Base-by-base conservation (phyloP, 441 rosid genomes). In the Mallotus repandus region DNA sequence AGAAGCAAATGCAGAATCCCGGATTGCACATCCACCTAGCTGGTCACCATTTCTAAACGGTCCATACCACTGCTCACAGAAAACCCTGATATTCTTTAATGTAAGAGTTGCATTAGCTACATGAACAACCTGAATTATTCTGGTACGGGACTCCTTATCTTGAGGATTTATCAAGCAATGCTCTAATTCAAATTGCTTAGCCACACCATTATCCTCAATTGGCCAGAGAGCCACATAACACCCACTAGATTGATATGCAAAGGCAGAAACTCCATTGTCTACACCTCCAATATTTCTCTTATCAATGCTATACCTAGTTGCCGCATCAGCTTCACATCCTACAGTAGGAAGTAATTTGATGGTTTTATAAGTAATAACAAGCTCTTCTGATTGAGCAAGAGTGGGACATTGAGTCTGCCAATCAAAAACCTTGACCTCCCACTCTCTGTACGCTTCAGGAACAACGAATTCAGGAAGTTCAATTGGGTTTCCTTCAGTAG, bases 341-440 rank as follows among this genome's bases (percentile, higher is more conserved):
- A 95, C 97, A 3, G 99, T 92, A n/a, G 99, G 99, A 53, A 92
- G 97, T 64, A 95, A 85, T 68, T 91, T 89, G 76, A 95, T 89
- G 72, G 76, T 81, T 75, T 84, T 92, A 83, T 86, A 90, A 53
- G 77, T 75, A 77, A 95, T 74, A 64, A 69, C 22, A 13, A 54
- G 71, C 57, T 80, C 73, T 77, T 81, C 72, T 7, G 86, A 81
- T 19, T 79, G 80, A 67, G 97, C 97, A 54, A 92, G 90, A 45
- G 98, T 91, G 11, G 98, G 95, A 77, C 97, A 93, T 69, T 93
- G 99, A 64, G 96, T 95, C 84, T 95, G 98, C 99, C 99, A 93
- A 80, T 95, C 98, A 63, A 86, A 89, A 74, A 95, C 96, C 85
- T 84, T 82, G 62, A 95, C 96, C 71, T 95, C 98, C 98, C 99